These are phyloP conservation scores for Cyclotella cryptica DNA, from an alignment of 108 stramenopile species.

Conservation along the genomic window DNA sequence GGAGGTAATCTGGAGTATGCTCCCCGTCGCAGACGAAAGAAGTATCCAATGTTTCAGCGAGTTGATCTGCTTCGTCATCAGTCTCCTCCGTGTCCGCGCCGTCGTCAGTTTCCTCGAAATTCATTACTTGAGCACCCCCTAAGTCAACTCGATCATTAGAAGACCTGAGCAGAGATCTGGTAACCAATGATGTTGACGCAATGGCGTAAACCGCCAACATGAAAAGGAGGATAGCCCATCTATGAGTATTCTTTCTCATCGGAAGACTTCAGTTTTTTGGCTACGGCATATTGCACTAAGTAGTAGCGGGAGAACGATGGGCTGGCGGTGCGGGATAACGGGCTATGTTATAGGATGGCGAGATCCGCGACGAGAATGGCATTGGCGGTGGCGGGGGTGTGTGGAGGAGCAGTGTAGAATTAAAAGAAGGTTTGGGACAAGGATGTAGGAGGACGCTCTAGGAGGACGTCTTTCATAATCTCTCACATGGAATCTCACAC, in stretches of 20 bases:
- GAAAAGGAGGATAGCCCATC: not conserved
- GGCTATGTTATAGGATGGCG: too few relatives aligned
- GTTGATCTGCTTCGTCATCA: not conserved
- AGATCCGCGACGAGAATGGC: too few relatives aligned
- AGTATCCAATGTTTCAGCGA: not conserved
- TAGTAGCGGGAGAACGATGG: too few relatives aligned
- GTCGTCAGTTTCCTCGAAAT: not conserved
- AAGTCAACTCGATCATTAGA: not conserved
- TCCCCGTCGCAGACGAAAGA: slow-evolving; percentile 14
- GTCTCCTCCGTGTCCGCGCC: not conserved
- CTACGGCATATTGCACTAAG: too few relatives aligned
- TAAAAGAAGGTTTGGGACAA: too few relatives aligned
- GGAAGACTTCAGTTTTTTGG: too few relatives aligned
- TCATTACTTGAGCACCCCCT: not conserved
- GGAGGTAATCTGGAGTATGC: slow-evolving; percentile 11
- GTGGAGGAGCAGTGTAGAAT: too few relatives aligned
- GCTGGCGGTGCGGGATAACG: too few relatives aligned
- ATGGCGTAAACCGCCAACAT: not conserved
- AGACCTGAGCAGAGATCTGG: not conserved
- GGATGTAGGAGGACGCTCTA: too few relatives aligned
- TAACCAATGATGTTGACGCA: not conserved
- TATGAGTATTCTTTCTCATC: not conserved
- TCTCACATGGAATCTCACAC: too few relatives aligned
- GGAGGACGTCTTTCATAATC: too few relatives aligned
- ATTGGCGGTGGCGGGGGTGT: too few relatives aligned